Base-by-base conservation (phyloP, 805 yeast species). In the Isabelozyma heimii region DNA sequence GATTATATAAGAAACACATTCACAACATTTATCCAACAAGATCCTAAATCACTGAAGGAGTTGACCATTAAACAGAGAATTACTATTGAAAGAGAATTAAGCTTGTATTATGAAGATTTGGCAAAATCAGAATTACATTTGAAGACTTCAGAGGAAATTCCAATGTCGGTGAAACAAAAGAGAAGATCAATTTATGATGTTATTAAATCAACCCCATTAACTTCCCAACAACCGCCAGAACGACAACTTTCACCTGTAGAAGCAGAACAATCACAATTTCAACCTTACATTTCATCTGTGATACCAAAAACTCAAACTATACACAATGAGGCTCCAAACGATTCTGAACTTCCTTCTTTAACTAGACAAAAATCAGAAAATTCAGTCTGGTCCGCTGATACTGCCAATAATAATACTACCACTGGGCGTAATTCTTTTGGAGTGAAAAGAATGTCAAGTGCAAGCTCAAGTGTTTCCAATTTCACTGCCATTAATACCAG, bases 61-160 rank as follows among this genome's bases (percentile, higher is more conserved):
- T 60, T 72, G 46, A 48, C 68, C 17, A 63, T 73, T 20, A 70
- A 65, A 47, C 76, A 74, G 48, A 64, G 70, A 50, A 65, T 75
- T 37, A 77, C 73, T 46, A 74, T 74, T 50, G 77, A 69, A 54
- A 61, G 77, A 14, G 79, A 77, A 50, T 70, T 79, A 55, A 68
- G 72, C 42, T 54, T 50, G 40, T 77, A 67, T 58, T 80, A 78
- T 58, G 80, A 76, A 15, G 75, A 69, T 45, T 62, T 80, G 52
- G 46, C 62, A 26, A 61, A 51, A 24, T 60, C 61, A 17, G 80
- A 78, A 56, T 63, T 74, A 42, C 69, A 71, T 53, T 67, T 74
- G 59, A 74, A 74, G 52, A 58, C 56, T 35, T 53, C 60, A 24
- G 62, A 55, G 37, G 52, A 50, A 37, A 41, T 50, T 12, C 6